Conservation (phyloP, 208 protist species). For the Novymonas esmeraldas region DNA sequence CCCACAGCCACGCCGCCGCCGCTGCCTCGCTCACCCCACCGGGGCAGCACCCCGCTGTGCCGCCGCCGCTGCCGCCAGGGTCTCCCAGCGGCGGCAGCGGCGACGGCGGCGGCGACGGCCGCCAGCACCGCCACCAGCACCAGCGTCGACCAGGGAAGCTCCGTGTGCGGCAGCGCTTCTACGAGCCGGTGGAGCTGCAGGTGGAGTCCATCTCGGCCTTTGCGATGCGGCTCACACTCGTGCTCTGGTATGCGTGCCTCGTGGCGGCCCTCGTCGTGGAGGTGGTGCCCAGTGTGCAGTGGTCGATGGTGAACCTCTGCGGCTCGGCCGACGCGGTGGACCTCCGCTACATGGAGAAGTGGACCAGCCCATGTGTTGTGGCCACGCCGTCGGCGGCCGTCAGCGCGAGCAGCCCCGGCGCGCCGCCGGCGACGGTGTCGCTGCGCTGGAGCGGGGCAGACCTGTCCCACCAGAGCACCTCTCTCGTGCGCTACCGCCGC, state of each 20-base stretch:
- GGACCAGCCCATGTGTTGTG: slow-evolving; percentile 29
- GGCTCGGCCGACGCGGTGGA: slow-evolving; percentile 31
- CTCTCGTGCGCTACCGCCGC: slow-evolving; percentile 41
- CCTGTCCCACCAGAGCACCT: slow-evolving; percentile 23
- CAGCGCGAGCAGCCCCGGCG: background rate
- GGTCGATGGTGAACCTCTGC: slow-evolving; percentile 71
- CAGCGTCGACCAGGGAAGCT: background rate
- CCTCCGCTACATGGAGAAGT: slow-evolving; percentile 35
- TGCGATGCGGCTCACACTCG: slow-evolving; percentile 42
- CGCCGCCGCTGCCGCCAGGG: too few relatives aligned
- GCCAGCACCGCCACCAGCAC: background rate
- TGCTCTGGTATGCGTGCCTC: slow-evolving; percentile 64
- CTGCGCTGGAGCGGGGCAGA: slow-evolving; percentile 41
- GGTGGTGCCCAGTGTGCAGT: slow-evolving; percentile 54
- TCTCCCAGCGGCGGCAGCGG: too few relatives aligned
- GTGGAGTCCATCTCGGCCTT: slow-evolving; percentile 68
- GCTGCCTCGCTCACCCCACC: too few relatives aligned
- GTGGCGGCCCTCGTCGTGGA: slow-evolving; percentile 59
- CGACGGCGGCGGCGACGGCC: too few relatives aligned
- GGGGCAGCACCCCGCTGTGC: too few relatives aligned
- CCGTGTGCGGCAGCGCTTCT: slow-evolving; percentile 26
- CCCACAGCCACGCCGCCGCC: too few relatives aligned
- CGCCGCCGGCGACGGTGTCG: slow-evolving; percentile 10
- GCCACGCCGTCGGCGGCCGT: slow-evolving; percentile 1
- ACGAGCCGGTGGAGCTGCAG: slow-evolving; percentile 77